These are phyloP conservation scores for Musa acuminata DNA, from an alignment of 176 grass and related monocot genomes.

Conservation along the genomic window DNA sequence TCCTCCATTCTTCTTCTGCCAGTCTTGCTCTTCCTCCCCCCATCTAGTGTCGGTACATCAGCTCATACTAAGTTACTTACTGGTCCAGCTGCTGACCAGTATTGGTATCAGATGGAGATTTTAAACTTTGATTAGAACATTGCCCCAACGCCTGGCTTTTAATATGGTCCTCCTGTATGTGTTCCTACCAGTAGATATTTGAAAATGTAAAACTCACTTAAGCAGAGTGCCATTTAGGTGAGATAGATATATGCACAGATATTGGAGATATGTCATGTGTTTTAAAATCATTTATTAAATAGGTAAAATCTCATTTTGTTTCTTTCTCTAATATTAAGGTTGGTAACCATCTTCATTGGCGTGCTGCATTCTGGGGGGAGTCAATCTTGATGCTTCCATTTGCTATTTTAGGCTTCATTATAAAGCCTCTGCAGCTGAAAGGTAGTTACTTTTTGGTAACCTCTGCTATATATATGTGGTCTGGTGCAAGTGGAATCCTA, in stretches of 20 bases:
- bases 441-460: slow-evolving; percentile 34
- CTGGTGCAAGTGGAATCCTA: background rate
- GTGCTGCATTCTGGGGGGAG: slow-evolving; percentile 96
- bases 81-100: too few relatives aligned
- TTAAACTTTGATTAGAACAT: too few relatives aligned
- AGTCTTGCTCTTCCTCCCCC: too few relatives aligned
- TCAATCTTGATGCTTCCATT: slow-evolving; percentile 98
- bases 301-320: background rate
- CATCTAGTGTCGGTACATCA: too few relatives aligned
- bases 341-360: slow-evolving; percentile 61
- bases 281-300: background rate
- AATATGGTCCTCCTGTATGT: too few relatives aligned
- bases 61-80: too few relatives aligned
- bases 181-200: too few relatives aligned
- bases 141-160: too few relatives aligned
- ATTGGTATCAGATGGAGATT: too few relatives aligned
- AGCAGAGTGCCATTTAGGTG: too few relatives aligned
- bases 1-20: too few relatives aligned
- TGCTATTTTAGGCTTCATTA: slow-evolving; percentile 89
- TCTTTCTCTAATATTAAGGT: slow-evolving; percentile 34
- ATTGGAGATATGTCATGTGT: background rate
- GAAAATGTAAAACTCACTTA: too few relatives aligned
- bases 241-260: background rate
- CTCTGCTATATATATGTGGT: slow-evolving; percentile 1
- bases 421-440: slow-evolving; percentile 90